Evolutionary conservation across 2,329 filamentous ascomycete genomes (phyloP), one percentile per base, ranked within the genome.

Genomic region (Beauveria sp.): DNA sequence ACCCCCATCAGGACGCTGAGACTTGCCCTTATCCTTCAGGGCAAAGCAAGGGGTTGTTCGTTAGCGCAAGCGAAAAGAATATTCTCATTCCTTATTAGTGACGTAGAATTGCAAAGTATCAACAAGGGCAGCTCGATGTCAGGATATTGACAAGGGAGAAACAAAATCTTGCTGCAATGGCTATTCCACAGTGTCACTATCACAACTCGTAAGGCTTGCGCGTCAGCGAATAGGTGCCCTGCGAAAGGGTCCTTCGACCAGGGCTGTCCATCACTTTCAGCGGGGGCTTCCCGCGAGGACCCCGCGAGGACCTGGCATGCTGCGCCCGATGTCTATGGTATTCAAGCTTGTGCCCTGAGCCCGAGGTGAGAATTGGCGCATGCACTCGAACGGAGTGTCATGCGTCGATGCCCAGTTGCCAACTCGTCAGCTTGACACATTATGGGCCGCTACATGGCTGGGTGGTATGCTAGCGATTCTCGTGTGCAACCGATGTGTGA

Each of bases 381-480:
- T 59, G 56, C 46, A 51, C 10, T 43, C 9, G 34, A 40, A 50
- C 38, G 49, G 57, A 34, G 48, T 45, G 49, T 48, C 34, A 60
- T 60, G 57, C 57, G 52, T 60, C 48, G 57, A 38, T 60, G 57
- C 57, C 57, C 49, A 60, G 57, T 60, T 45, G 48, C 57, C 57
- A 60, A 49, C 52, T 46, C 46, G 57, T 40, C 57, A 42, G 49
- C 57, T 60, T 12, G 57, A 52, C 46, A 31, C 26, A 20, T 24
- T 31, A 49, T 40, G 48, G 57, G 48, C 49, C 49, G 26, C 38
- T 24, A 49, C 46, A 51, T 43, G 34, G 34, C 34, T 22, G 46
- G 34, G 38, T 20, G 9, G 14, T 20, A 42, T 50, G 34, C 46
- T 48, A 59, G 49, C 49, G 40, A n/a, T 53, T 7, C 24, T 53